A percentile compares a stretch with the other conserved stretches of the same genome.
Evolutionary conservation across 345 rosid species (phyloP).

Genomic region (Geranium rotundifolium): DNA sequence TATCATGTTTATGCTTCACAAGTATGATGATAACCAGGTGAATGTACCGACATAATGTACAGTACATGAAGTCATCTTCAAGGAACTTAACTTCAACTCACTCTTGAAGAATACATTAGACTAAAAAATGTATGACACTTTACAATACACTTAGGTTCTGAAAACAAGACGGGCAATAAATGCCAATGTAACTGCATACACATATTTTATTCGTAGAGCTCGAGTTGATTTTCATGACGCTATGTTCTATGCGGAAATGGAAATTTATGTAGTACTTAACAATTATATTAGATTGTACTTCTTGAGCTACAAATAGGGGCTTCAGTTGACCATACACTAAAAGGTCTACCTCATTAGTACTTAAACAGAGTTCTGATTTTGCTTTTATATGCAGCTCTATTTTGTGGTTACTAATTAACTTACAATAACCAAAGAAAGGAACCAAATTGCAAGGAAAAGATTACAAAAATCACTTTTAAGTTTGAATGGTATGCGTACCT

Average conservation of each 20-base stretch:
- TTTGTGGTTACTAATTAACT: no score
- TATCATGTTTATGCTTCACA: no score
- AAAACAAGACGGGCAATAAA: no score
- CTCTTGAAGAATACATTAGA: not conserved
- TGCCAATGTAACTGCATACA: not conserved
- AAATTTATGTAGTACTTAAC: not conserved
- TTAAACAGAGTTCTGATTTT: no score
- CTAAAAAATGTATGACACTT: not conserved
- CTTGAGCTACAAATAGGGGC: no score
- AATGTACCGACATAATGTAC: not conserved
- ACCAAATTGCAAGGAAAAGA: not conserved
- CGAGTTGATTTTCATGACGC: not conserved
- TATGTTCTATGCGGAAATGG: not conserved
- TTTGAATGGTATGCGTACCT: conserved; percentile 9
- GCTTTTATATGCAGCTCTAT: no score
- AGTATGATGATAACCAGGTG: no score
- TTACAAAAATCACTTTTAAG: not conserved
- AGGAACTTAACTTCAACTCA: not conserved
- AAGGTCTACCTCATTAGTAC: no score
- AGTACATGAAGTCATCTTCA: not conserved
- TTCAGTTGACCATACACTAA: no score
- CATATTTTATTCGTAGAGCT: not conserved
- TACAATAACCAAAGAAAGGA: not conserved
- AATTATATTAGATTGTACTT: no score
- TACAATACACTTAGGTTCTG: not conserved